Base-by-base conservation (phyloP, 192 early-diverging fungal species). In the Pecoramyces ruminantium region DNA sequence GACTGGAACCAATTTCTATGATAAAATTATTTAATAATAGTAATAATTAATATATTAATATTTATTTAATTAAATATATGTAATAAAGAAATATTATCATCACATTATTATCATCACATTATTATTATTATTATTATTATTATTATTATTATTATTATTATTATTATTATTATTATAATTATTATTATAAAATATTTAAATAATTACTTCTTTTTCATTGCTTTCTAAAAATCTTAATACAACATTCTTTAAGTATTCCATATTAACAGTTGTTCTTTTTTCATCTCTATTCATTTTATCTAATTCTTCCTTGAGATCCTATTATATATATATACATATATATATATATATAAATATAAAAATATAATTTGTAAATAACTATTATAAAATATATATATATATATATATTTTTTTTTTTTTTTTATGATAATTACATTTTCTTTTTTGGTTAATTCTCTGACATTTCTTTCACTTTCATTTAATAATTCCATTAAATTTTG, bases 191-290 rank as follows among this genome's bases (percentile, higher is more conserved):
- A n/a, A n/a, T n/a, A n/a, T n/a, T n/a, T n/a, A n/a, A 34, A 8
- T 34, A 34, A 8, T 21, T 51, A 51, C 85, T 81, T 88, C 87
- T 39, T 85, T 84, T 67, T 88, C 86, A 29, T 88, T 84, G 17
- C 88, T 85, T 77, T 88, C 86, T 21, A 93, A 83, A 79, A 91
- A 93, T 40, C 90, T 90, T 29, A 93, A 83, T 21, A 92, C 86
- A 67, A 93, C 89, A 81, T 93, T 93, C 79, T 93, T 93, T 51
- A 93, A 83, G 80, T 93, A 93, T 80, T 92, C 90, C 21, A 89
- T 87, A 84, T 87, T 93, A 29, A 93, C 83, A 51, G 92, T 87
- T 77, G 92, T 87, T 30, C 91, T 86, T 67, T 87, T 88, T 67
- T 93, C 92, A 17, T 88, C 82, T 9, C 87, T 78, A 81, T 92